A percentile compares a stretch with the other conserved stretches of the same genome.
Evolutionary conservation across 1,284 basidiomycete genomes (phyloP).

Genomic region (Anthracocystis walkeri): DNA sequence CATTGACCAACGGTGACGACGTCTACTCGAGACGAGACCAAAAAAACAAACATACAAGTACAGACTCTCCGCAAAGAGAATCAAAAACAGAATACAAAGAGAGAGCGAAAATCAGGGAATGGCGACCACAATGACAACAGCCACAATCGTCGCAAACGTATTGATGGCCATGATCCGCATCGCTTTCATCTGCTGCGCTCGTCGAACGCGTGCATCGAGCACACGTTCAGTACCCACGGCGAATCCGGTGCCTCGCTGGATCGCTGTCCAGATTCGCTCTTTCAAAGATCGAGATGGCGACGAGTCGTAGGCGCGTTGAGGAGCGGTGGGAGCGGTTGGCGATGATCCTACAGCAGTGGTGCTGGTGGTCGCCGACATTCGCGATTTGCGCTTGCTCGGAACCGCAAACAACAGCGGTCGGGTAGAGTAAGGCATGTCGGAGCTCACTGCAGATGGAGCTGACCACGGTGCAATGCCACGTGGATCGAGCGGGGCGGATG

Average conservation of each 20-base stretch:
- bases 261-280: slow-evolving; percentile 26
- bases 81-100: slow-evolving; percentile 2
- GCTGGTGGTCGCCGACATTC: slow-evolving; percentile 27
- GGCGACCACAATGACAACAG: slow-evolving; percentile 39
- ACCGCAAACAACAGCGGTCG: slow-evolving; percentile 29
- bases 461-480: slow-evolving; percentile 40
- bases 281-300: neutral
- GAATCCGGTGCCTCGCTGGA: slow-evolving; percentile 52
- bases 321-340: neutral
- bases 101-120: slow-evolving; percentile 29
- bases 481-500: slow-evolving; percentile 6
- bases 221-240: slow-evolving; percentile 52
- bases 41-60: slow-evolving; percentile 15
- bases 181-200: slow-evolving; percentile 52
- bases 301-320: slow-evolving; percentile 28
- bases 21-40: slow-evolving; percentile 1
- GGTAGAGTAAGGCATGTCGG: slow-evolving; percentile 10
- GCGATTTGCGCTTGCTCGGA: slow-evolving; percentile 23
- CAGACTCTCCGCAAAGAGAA: slow-evolving; percentile 4
- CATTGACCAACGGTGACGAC: slow-evolving; percentile 12
- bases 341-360: slow-evolving; percentile 19
- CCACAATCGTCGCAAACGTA: slow-evolving; percentile 30
- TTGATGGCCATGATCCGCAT: slow-evolving; percentile 43
- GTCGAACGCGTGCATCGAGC: slow-evolving; percentile 46
- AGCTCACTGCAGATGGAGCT: slow-evolving; percentile 6